phyloP scores from a whole-genome alignment of 768 basidiomycete species.

The Boletus pseudopeckii region DNA sequence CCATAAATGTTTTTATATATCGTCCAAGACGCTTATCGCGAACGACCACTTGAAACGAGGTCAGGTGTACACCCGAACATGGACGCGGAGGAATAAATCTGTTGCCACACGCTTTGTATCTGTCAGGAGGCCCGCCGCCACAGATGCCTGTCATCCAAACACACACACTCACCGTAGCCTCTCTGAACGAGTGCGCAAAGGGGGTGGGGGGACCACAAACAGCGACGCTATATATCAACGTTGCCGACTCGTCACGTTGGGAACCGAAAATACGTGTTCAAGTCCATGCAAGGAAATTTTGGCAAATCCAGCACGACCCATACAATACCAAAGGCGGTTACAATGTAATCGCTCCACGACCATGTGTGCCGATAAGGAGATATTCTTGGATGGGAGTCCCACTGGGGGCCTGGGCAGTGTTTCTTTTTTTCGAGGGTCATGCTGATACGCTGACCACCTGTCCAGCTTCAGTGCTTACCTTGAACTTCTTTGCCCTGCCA shows the following conservation, averaged over 20 bases:
- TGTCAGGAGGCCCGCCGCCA: background rate
- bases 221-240: background rate
- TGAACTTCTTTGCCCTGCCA: background rate
- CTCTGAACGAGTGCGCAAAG: background rate
- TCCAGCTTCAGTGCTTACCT: background rate
- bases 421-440: background rate
- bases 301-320: conserved; percentile 7
- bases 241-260: background rate
- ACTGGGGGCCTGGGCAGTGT: background rate
- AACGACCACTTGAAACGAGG: background rate
- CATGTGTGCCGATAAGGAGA: conserved; percentile 19
- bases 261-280: background rate
- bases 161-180: background rate
- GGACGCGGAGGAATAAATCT: background rate
- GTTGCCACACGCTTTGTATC: background rate
- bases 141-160: background rate
- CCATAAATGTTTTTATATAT: background rate
- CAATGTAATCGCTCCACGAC: background rate
- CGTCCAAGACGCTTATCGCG: conserved; percentile 10
- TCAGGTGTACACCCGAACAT: conserved; percentile 1
- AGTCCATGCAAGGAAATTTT: conserved; percentile 11
- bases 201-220: background rate
- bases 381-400: conserved; percentile 17
- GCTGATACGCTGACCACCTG: conserved; percentile 7
- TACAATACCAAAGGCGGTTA: conserved; percentile 17